Evolutionary conservation across 1,139 yeast species (phyloP).

Genomic region (Candida sanyaensis): DNA sequence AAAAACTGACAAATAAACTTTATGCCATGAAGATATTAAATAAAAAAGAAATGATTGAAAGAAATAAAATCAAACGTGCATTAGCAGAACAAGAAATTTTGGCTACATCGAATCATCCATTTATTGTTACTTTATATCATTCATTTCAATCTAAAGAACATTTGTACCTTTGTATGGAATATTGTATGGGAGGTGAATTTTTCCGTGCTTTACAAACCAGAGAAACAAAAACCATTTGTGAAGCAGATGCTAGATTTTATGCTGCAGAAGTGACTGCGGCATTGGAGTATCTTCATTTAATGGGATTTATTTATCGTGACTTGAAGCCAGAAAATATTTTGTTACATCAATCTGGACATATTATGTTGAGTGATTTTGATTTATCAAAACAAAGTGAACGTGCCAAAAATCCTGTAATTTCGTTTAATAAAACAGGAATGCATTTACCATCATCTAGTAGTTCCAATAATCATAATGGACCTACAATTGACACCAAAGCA

Average conservation of each 20-base stretch:
- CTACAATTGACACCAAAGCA: slow-evolving; percentile 80
- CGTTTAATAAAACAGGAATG: slow-evolving; percentile 23
- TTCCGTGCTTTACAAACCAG: slow-evolving; percentile 95
- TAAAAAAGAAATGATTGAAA: slow-evolving; percentile 90
- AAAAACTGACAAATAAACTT: slow-evolving; percentile 68
- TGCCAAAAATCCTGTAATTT: slow-evolving; percentile 56
- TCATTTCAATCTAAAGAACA: slow-evolving; percentile 94
- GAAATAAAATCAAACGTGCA: slow-evolving; percentile 93
- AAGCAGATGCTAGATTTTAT: slow-evolving; percentile 88
- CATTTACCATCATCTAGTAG: slow-evolving; percentile 23
- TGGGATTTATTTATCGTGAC: slow-evolving; percentile 96
- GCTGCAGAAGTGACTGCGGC: slow-evolving; percentile 99
- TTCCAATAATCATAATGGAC: slow-evolving; percentile 22
- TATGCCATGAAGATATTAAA: slow-evolving; percentile 93
- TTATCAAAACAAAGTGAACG: slow-evolving; percentile 85
- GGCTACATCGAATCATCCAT: slow-evolving; percentile 95
- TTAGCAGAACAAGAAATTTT: slow-evolving; percentile 95
- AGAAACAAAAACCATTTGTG: slow-evolving; percentile 81
- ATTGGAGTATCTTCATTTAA: slow-evolving; percentile 86
- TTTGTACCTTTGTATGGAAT: slow-evolving; percentile 96
- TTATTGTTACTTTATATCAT: slow-evolving; percentile 93
- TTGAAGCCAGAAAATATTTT: slow-evolving; percentile 93
- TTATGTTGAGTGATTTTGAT: slow-evolving; percentile 97
- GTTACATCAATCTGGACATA: slow-evolving; percentile 94
- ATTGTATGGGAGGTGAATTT: slow-evolving; percentile 99